These are phyloP conservation scores for Alisma plantagoaquatica DNA, from an alignment of 106 monocot species.

Conservation along the genomic window DNA sequence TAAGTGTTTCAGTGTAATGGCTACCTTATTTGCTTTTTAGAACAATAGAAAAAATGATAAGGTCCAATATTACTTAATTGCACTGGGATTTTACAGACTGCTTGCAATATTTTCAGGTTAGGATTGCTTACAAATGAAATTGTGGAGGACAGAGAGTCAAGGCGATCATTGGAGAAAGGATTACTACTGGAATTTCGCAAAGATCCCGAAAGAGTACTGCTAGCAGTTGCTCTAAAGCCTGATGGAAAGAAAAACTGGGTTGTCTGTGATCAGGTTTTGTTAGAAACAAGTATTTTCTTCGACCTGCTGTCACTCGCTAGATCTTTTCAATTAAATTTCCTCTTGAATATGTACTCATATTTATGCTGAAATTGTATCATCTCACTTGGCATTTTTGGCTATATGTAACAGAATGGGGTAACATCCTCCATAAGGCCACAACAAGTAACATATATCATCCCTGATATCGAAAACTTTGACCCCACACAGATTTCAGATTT, in stretches of 20 bases:
- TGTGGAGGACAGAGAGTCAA: conserved; percentile 44
- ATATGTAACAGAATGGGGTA: conserved; percentile 76
- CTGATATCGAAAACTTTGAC: conserved; percentile 64
- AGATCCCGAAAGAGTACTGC: conserved; percentile 70
- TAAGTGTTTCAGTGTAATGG: no score
- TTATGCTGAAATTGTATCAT: no score
- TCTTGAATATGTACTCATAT: no score
- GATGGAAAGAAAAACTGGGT: conserved; percentile 99
- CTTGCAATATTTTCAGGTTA: conserved; percentile 47
- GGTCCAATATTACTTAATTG: no score
- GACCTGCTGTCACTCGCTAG: conserved; percentile 20
- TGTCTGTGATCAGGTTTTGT: conserved; percentile 90
- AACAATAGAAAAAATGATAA: no score
- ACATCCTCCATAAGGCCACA: conserved; percentile 82
- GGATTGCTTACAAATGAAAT: conserved; percentile 45
- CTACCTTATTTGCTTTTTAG: no score
- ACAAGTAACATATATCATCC: conserved; percentile 80
- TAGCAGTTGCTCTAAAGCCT: conserved; percentile 82
- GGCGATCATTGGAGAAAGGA: conserved; percentile 64
- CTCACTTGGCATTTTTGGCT: no score
- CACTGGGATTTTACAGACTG: no score
- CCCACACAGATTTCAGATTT: conserved; percentile 56
- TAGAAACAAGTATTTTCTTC: conserved; percentile 28
- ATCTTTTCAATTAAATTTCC: background rate
- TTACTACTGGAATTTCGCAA: conserved; percentile 81